Conservation (phyloP, 768 basidiomycete species). For the Collybia mongolica region DNA sequence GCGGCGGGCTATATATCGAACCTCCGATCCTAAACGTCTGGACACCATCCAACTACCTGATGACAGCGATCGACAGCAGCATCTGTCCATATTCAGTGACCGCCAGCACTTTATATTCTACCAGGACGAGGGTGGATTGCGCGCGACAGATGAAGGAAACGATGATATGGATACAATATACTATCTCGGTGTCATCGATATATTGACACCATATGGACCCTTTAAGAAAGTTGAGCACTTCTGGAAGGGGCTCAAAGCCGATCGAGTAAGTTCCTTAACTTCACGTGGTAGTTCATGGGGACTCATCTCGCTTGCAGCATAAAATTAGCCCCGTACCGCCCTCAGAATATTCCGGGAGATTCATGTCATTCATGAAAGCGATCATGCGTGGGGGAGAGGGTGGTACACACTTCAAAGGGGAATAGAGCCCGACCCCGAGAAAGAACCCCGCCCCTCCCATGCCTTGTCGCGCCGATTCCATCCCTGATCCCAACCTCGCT, state of each 20-base stretch:
- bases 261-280: slow-evolving; percentile 64
- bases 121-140: slow-evolving; percentile 92
- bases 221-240: slow-evolving; percentile 84
- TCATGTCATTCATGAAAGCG: slow-evolving; percentile 84
- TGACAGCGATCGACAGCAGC: slow-evolving; percentile 11
- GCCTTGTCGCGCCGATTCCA: neutral
- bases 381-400: slow-evolving; percentile 83
- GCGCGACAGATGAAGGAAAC: slow-evolving; percentile 88
- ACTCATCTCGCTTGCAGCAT: slow-evolving; percentile 50
- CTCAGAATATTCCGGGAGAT: slow-evolving; percentile 82
- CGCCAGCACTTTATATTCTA: slow-evolving; percentile 87
- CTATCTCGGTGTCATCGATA: slow-evolving; percentile 96
- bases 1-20: slow-evolving; percentile 75
- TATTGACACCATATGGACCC: slow-evolving; percentile 82
- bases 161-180: slow-evolving; percentile 75
- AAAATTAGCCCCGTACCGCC: slow-evolving; percentile 95
- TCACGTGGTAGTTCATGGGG: slow-evolving; percentile 1
- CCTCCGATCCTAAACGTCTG: slow-evolving; percentile 75
- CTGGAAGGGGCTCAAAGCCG: slow-evolving; percentile 88
- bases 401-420: slow-evolving; percentile 41
- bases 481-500: neutral
- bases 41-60: slow-evolving; percentile 26
- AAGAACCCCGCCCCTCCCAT: neutral
- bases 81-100: slow-evolving; percentile 40
- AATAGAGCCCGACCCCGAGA: slow-evolving; percentile 14